Evolutionary conservation across 2,329 filamentous ascomycete genomes (phyloP), one percentile per base, ranked within the genome.

Genomic region (Pseudogymnoascus destructans): DNA sequence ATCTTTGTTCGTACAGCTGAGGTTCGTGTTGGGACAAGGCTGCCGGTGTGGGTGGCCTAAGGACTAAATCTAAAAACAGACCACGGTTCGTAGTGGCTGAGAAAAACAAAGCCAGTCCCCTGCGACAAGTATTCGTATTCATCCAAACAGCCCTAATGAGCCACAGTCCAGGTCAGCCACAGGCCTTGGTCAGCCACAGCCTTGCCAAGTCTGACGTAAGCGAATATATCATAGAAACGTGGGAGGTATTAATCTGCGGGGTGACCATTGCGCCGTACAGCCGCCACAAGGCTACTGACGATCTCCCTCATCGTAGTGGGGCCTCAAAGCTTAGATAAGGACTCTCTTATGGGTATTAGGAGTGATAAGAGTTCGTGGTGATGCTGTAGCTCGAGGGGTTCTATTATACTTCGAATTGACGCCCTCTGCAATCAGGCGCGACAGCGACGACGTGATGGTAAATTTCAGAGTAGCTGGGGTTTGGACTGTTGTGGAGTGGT

Each of bases 301-400:
- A 57, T 42, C 35, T 57, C 55, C 35, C 33, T 21, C 17, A 19
- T 35, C 8, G n/a, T 15, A 25, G 27, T 42, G 27, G 62, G 55
- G 55, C 58, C 62, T 19, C 33, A 57, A 64, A 63, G 60, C 46
- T 60, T 40, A 61, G 40, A 63, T 63, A 27, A 56, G 63, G 63
- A 61, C 40, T 15, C 36, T 61, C 63, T 36, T 64, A 62, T 59
- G 57, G 57, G 52, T 63, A 64, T 58, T 15, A 62, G 63, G 57
- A 57, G 59, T 55, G 59, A 36, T 59, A 62, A 63, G 58, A 64
- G 58, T 52, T 61, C 57, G 57, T 64, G 36, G 59, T 63, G 55
- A 60, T 65, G 55, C 55, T 62, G 27, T 59, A 58, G 52, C 46
- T 52, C 38, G 38, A 40, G 32, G 56, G 59, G 59, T 57, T 42